Evolutionary conservation across 768 basidiomycete genomes (phyloP).

Genomic region (Termitomyces sp.): DNA sequence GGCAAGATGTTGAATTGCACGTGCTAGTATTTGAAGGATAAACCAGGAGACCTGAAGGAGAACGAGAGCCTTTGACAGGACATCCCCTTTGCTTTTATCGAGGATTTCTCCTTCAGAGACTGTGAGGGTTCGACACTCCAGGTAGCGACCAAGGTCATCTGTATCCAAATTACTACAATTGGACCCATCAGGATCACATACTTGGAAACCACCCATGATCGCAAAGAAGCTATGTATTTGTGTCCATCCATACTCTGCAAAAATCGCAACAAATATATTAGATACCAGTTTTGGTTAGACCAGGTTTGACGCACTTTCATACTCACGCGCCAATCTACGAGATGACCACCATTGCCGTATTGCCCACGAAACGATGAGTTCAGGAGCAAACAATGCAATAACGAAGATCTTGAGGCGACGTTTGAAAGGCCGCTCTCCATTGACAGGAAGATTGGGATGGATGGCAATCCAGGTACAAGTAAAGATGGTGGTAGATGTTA

Average conservation of each 20-base stretch:
- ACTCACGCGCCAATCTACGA: conserved; percentile 12
- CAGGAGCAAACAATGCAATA: conserved; percentile 21
- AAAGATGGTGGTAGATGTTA: conserved; percentile 16
- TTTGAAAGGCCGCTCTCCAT: neutral
- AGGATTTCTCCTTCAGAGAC: conserved; percentile 19
- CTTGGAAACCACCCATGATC: conserved; percentile 25
- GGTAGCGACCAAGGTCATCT: neutral
- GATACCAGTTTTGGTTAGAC: no score
- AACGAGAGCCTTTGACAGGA: conserved; percentile 5
- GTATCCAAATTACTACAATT: neutral
- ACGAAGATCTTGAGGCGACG: conserved; percentile 13
- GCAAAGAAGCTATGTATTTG: conserved; percentile 25
- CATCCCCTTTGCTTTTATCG: conserved; percentile 26
- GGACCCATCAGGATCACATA: neutral
- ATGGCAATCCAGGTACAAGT: conserved; percentile 23
- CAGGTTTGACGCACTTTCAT: neutral
- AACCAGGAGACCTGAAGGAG: conserved; percentile 30
- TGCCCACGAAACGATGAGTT: conserved; percentile 20
- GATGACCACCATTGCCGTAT: conserved; percentile 19
- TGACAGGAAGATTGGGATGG: conserved; percentile 23
- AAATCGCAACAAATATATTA: neutral
- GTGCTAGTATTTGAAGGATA: conserved; percentile 23
- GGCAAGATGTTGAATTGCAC: conserved; percentile 18
- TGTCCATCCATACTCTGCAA: conserved; percentile 18
- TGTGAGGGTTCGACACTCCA: neutral